Percentiles rank a stretch among this genome's conserved stretches.
phyloP scores from a whole-genome alignment of 1,284 basidiomycete species.

The Trametes sp. region DNA sequence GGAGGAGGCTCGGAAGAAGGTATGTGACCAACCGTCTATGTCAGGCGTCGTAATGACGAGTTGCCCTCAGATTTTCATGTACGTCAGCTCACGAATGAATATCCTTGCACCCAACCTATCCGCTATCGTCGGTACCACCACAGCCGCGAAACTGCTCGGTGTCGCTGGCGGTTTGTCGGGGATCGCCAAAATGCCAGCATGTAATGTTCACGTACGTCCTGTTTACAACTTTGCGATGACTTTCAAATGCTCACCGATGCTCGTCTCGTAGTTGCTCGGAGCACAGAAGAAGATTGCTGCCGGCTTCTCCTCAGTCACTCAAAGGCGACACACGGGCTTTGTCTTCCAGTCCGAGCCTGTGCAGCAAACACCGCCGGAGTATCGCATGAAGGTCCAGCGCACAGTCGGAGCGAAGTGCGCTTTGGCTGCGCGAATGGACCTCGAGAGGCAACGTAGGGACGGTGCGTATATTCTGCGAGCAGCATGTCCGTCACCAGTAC shows the following conservation, averaged over 20 bases:
- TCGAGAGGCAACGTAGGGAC: conserved; percentile 79
- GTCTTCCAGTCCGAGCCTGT: conserved; percentile 94
- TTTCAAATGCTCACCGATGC: background rate
- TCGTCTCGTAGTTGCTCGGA: conserved; percentile 79
- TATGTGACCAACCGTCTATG: conserved; percentile 38
- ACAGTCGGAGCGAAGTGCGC: conserved; percentile 94
- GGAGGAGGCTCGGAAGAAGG: conserved; percentile 88
- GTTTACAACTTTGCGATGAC: no score
- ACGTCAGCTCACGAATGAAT: conserved; percentile 99
- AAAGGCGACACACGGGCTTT: conserved; percentile 95
- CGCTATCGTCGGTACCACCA: conserved; percentile 96
- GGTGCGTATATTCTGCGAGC: conserved; percentile 54
- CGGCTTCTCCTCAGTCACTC: conserved; percentile 83
- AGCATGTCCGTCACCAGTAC: background rate
- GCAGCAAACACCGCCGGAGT: conserved; percentile 87
- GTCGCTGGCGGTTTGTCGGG: conserved; percentile 94
- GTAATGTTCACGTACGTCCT: conserved; percentile 88
- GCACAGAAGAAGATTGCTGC: conserved; percentile 91
- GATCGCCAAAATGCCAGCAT: conserved; percentile 93
- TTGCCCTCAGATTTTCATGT: conserved; percentile 85
- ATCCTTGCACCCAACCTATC: conserved; percentile 98
- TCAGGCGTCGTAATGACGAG: background rate
- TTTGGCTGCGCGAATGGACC: conserved; percentile 92
- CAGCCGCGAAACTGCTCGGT: conserved; percentile 97
- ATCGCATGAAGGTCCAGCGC: conserved; percentile 90